phyloP scores from a whole-genome alignment of 768 basidiomycete genomes.

The Boletales sp. region DNA sequence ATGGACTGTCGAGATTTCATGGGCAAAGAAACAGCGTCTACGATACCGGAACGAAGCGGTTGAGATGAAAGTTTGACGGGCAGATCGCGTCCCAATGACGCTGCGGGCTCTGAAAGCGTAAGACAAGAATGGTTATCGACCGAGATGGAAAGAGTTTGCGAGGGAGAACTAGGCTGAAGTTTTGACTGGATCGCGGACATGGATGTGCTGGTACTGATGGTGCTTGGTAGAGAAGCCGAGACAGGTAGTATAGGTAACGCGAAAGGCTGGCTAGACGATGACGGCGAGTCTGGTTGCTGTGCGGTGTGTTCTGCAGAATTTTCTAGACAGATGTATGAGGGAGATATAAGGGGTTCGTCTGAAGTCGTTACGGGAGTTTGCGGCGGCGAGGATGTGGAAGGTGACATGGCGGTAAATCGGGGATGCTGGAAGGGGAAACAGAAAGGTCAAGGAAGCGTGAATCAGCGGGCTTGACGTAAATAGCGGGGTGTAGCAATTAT shows the following conservation, averaged over 20 bases:
- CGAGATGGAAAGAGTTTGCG: slow-evolving; percentile 16
- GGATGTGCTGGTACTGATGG: slow-evolving; percentile 10
- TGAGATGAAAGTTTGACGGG: slow-evolving; percentile 9
- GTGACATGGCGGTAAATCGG: slow-evolving; percentile 28
- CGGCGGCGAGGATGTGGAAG: slow-evolving; percentile 22
- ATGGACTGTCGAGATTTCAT: slow-evolving; percentile 14
- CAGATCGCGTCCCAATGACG: slow-evolving; percentile 3
- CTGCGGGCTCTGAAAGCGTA: slow-evolving; percentile 12
- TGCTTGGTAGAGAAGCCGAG: slow-evolving; percentile 7
- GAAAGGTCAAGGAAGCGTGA: slow-evolving; percentile 10
- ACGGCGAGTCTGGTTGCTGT: slow-evolving; percentile 6
- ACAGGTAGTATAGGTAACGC: slow-evolving; percentile 20
- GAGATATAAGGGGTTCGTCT: slow-evolving; percentile 11
- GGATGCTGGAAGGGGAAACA: slow-evolving; percentile 11
- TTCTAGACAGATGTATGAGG: neutral
- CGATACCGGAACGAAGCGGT: slow-evolving; percentile 11
- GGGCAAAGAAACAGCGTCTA: slow-evolving; percentile 5
- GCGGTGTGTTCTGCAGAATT: slow-evolving; percentile 5
- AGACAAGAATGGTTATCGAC: slow-evolving; percentile 18
- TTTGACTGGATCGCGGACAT: slow-evolving; percentile 18
- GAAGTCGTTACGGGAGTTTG: slow-evolving; percentile 20
- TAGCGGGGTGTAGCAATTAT: slow-evolving; percentile 7
- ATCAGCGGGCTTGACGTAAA: slow-evolving; percentile 22
- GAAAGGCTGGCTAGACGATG: slow-evolving; percentile 12
- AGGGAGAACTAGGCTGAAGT: slow-evolving; percentile 18